A percentile compares a stretch with the other conserved stretches of the same genome.
phyloP scores from a whole-genome alignment of 2,329 filamentous ascomycete species.

The Trichoderma sp. region DNA sequence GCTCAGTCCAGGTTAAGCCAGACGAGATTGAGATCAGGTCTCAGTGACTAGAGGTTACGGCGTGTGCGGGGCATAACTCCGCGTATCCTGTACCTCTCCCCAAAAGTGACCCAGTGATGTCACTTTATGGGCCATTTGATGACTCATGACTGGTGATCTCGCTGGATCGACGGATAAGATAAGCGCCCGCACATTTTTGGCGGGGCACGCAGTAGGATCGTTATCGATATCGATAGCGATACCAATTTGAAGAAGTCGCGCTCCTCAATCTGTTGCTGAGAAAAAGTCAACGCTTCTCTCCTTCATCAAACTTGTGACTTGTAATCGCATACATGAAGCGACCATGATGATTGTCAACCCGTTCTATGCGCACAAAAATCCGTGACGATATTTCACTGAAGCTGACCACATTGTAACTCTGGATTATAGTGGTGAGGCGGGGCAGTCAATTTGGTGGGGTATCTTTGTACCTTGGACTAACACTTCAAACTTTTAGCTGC shows the following conservation, averaged over 20 bases:
- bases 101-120: background rate
- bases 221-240: background rate
- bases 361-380: background rate
- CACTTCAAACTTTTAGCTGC: background rate
- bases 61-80: background rate
- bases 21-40: background rate
- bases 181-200: background rate
- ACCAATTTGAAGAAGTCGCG: background rate
- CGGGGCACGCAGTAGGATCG: background rate
- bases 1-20: background rate
- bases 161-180: constrained; percentile 6
- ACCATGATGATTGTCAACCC: background rate
- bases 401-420: background rate
- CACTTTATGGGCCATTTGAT: background rate
- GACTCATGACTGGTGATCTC: background rate
- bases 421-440: background rate
- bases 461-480: background rate
- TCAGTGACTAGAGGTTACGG: background rate
- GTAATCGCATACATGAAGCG: background rate
- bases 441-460: background rate
- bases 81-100: background rate
- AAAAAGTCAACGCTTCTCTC: no score
- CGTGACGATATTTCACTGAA: background rate
- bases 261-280: background rate
- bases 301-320: background rate